Evolutionary conservation across 306 rosid species (phyloP).

Genomic region (Gillenia trifoliata): DNA sequence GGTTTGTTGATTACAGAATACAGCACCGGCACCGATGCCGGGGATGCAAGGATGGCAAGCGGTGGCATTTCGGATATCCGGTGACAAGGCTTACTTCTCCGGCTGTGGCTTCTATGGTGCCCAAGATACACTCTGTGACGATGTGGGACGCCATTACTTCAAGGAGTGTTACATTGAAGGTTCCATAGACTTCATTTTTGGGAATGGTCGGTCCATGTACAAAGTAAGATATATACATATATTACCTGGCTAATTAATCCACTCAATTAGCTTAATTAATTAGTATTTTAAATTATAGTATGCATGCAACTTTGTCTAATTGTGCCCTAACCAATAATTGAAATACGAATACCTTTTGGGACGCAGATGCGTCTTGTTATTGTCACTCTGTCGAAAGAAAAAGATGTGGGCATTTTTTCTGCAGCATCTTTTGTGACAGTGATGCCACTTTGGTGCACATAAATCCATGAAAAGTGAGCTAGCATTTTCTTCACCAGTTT

Average conservation of each 20-base stretch:
- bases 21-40: conserved; percentile 93
- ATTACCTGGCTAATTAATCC: background rate
- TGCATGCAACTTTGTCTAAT: background rate
- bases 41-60: conserved; percentile 97
- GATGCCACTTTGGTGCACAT: background rate
- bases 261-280: background rate
- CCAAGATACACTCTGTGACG: conserved; percentile 87
- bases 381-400: background rate
- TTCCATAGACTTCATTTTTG: conserved; percentile 87
- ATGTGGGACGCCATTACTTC: conserved; percentile 94
- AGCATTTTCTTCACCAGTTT: background rate
- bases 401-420: background rate
- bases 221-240: conserved; percentile 36
- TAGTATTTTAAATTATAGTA: background rate
- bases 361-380: too few species aligned
- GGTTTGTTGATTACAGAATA: conserved; percentile 41
- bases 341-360: background rate
- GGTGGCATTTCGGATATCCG: conserved; percentile 71
- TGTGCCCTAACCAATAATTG: background rate
- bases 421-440: background rate
- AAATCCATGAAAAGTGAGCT: background rate
- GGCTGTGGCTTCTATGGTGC: conserved; percentile 87
- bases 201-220: conserved; percentile 90
- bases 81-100: conserved; percentile 86
- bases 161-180: conserved; percentile 88